Evolutionary conservation across 2,329 filamentous ascomycete species (phyloP), one percentile per base, ranked within the genome.

Genomic region (Xylaria sp.): DNA sequence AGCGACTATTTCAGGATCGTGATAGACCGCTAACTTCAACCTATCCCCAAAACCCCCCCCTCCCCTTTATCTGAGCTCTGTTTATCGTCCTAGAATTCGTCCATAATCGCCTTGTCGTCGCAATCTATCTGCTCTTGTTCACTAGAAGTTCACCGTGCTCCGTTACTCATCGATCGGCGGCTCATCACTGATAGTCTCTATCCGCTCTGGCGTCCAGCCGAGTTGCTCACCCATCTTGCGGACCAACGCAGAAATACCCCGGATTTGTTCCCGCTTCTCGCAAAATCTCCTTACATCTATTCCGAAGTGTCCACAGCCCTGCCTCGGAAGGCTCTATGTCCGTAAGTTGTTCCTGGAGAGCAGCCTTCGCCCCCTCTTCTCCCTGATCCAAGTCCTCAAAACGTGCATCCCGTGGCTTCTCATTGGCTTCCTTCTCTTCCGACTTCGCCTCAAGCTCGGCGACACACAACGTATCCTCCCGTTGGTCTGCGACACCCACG

Each of bases 151-250:
- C 29, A 35, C 13, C 3, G 13, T n/a, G 18, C 29, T 16, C 12
- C 35, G 1, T 59, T 47, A 65, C 40, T 44, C 42, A 40, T 59
- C 37, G 42, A 65, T 21, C 50, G 5, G 12, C 16, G 50, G 42
- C 6, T 58, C 37, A 18, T 69, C 59, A 50, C 60, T 63, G 12
- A n/a, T 10, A 57, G 63, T 23, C 9, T 35, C 23, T 8, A 60
- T 8, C 47, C 66, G n/a, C 29, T 60, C 59, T 4, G 66, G 54
- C 27, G 29, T 51, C 23, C 29, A 54, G 29, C 63, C 63, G 37
- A 63, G 63, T 44, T 63, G 63, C 53, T 69, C 66, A 29, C 63
- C 63, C 48, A 69, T 27, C 53, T 66, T 32, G n/a, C 63, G 51
- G 9, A 58, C 59, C 27, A 51, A 40, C 29, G 13, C 25, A 48